Percentiles rank a stretch among this genome's conserved stretches.
These are phyloP conservation scores for Aquilaria sinensis DNA, from an alignment of 345 rosid genomes.

Conservation along the genomic window DNA sequence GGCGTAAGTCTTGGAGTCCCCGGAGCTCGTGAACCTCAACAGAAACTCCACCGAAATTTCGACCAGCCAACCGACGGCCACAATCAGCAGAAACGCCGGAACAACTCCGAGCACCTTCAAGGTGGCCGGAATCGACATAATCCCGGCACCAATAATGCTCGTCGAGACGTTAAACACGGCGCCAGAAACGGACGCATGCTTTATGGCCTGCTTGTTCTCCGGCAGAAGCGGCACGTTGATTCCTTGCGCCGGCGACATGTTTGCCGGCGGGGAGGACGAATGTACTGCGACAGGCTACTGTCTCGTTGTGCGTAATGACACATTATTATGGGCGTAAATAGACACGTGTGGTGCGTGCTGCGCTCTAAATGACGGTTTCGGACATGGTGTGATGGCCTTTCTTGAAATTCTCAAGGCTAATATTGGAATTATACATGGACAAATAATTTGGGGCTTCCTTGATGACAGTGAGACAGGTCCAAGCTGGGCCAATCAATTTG, in stretches of 20 bases:
- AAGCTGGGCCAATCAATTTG: background rate
- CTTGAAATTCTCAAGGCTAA: conserved; percentile 2
- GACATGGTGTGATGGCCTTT: background rate
- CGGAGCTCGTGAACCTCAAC: conserved; percentile 59
- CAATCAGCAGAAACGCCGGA: conserved; percentile 63
- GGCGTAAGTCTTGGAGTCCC: conserved; percentile 54
- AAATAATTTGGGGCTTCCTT: background rate
- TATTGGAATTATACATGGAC: background rate
- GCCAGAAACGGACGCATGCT: conserved; percentile 49
- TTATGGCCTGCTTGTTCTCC: conserved; percentile 17
- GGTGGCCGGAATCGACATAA: conserved; percentile 91
- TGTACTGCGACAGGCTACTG: conserved; percentile 15
- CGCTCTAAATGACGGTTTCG: conserved; percentile 12
- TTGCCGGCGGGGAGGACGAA: background rate
- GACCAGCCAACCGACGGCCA: conserved; percentile 56
- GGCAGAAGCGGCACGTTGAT: conserved; percentile 45
- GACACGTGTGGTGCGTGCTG: background rate
- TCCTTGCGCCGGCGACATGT: conserved; percentile 45
- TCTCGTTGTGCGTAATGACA: conserved; percentile 18
- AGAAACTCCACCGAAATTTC: conserved; percentile 66
- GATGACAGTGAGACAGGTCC: conserved; percentile 1
- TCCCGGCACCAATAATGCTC: conserved; percentile 80
- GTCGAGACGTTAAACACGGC: conserved; percentile 91
- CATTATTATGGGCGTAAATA: conserved; percentile 2
- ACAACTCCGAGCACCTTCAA: conserved; percentile 68